phyloP scores from a whole-genome alignment of 2,329 filamentous ascomycete species.

The Alternaria atra region DNA sequence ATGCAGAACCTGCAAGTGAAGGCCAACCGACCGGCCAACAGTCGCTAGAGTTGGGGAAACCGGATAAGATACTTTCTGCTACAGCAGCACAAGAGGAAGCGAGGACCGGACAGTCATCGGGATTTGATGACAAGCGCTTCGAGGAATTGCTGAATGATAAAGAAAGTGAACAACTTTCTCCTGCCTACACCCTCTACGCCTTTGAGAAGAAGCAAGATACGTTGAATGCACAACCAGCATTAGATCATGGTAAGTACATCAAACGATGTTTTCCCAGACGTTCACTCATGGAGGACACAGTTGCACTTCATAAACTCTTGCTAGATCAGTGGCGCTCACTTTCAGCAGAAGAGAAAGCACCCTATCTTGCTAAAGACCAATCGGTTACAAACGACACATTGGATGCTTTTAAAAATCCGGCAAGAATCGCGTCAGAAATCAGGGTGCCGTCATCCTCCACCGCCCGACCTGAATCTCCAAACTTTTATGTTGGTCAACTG shows the following conservation, averaged over 20 bases:
- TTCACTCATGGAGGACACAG: conserved; percentile 16
- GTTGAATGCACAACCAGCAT: conserved; percentile 23
- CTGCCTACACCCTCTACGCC: conserved; percentile 31
- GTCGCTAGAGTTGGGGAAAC: conserved; percentile 11
- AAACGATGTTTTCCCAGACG: background rate
- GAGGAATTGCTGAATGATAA: conserved; percentile 20
- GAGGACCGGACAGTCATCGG: background rate
- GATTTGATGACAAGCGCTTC: conserved; percentile 21
- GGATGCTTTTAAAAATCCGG: conserved; percentile 7
- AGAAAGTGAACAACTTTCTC: conserved; percentile 11
- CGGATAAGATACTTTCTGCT: background rate
- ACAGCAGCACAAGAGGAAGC: background rate
- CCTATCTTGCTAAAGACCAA: conserved; percentile 25
- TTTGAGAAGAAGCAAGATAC: conserved; percentile 21
- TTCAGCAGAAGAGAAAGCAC: conserved; percentile 28
- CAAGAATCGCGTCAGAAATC: conserved; percentile 10
- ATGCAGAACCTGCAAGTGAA: conserved; percentile 1
- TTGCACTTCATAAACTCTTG: conserved; percentile 24
- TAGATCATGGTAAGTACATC: conserved; percentile 26
- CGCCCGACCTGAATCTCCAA: conserved; percentile 34
- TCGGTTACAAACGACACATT: conserved; percentile 11
- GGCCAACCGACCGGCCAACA: conserved; percentile 20
- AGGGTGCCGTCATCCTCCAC: conserved; percentile 34
- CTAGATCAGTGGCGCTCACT: conserved; percentile 29
- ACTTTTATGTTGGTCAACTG: conserved; percentile 31